Base-by-base conservation (phyloP, 441 rosid genomes). In the Cnidoscolus chayamansa region DNA sequence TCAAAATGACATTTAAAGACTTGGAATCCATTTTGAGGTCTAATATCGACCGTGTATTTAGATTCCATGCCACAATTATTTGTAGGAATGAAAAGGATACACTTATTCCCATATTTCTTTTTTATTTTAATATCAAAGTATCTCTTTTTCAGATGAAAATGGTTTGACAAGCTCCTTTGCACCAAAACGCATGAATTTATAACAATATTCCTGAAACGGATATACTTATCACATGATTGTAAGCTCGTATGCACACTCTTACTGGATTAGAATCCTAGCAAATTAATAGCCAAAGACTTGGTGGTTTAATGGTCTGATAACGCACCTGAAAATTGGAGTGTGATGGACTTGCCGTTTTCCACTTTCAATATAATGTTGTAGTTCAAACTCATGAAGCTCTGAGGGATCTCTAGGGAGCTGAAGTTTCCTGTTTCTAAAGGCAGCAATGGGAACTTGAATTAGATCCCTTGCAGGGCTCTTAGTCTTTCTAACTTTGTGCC, bases 261-360 rank as follows among this genome's bases (percentile, higher is more conserved):
- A 6, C 7, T 6, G 45, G 45, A 40, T 40, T 40, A 40, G 45
- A 40, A 40, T 40, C 45, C 45, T 40, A 2, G 45, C 45, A 40
- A 40, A 35, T 35, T 35, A 35, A 40, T 40, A 40, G 7, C 6
- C 45, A 40, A 40, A 40, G 6, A 7, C 45, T 40, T 40, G 45
- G 31, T 63, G 11, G 2, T 3, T 7, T 17, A 43, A 12, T 10
- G 11, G 7, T 10, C n/a, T 45, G 45, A 40, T 1, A 50, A 20
- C 64, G 49, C 47, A 89, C 96, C 93, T 89, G 85, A 90, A 85
- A 48, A 65, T 63, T 35, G 88, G 77, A 35, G 94, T 84, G 84
- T 91, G 90, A 71, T 81, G 82, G 55, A 93, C 84, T 74, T 86
- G 90, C 47, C 86, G 85, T 74, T 86, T 88, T 45, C 95, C 90